Base-by-base conservation (phyloP, 768 basidiomycete species). In the Leccinellum albellum region DNA sequence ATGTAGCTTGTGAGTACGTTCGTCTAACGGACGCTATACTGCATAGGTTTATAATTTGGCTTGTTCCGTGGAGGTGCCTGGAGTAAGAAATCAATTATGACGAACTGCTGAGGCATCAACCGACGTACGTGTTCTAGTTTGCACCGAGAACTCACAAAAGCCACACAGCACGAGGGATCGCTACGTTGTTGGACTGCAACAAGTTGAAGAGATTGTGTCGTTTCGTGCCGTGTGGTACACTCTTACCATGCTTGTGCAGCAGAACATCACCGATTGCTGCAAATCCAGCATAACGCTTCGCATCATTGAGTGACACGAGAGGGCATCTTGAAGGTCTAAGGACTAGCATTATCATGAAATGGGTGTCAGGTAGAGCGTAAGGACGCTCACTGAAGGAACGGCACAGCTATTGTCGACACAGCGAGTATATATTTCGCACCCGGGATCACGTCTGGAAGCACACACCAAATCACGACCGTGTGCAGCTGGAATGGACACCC, bases 11-110 rank as follows among this genome's bases (percentile, higher is more conserved):
- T 91, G 29, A 94, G 82, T 7, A 90, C 80, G 64, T 84, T 88
- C 2, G 92, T 86, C 89, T 90, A 92, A 56, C 93, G 90, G 15
- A 88, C 71, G 60, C 90, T 91, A 66, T 94, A 92, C 63, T 89
- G 89, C 6, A 81, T 86, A 1, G 90, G 89, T 62, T 89, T 86
- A 70, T 89, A 91, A n/a, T 81, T 70, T 4, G 89, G 87, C 65
- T 88, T 89, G 63, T 90, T 88, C 44, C 88, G 79, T 42, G 89
- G 72, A 28, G 87, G 89, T 21, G 87, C 83, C 89, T 89, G 59
- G 50, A 31, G 50, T 3, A 23, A 28, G 50, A 26, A 48, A 40
- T 61, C 15, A 57, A 51, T 5, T 32, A 21, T 23, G n/a, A 23
- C 44, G 50, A 50, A 31, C 12, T 2, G 58, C 1, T 23, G 40